Evolutionary conservation across 805 yeast genomes (phyloP), one percentile per base, ranked within the genome.

Genomic region (Suhomyces sp.): DNA sequence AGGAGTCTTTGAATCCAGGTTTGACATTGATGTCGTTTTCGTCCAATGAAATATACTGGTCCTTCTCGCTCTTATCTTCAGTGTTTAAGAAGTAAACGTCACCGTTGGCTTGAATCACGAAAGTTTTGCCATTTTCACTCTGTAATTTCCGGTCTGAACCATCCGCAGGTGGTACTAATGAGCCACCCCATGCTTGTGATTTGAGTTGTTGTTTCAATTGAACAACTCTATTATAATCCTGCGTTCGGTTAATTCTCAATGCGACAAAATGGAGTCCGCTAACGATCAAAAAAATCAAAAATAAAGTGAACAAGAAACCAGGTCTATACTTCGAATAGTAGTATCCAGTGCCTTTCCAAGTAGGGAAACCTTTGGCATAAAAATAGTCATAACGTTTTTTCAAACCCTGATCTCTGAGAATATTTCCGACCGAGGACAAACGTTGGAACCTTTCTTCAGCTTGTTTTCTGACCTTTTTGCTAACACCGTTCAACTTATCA

Each of bases 311-410:
- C 9, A 78, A 59, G 31, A 80, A 65, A 40, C 87, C 86, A 22
- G 91, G 97, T 62, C 86, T 81, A 78, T 77, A 90, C 68, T 85
- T 79, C 63, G 82, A 66, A 66, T 87, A 82, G 57, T 76, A 76
- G 74, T 87, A 82, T 50, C 83, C 89, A 19, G 84, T 78, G 13
- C 85, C 89, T 53, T 84, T 84, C 81, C 88, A 90, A 56, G 79
- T 77, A 6, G 99, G 98, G 71, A 94, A 93, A 6, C 98, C 97
- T 59, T 83, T 80, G 44, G 81, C 76, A 50, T 88, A 74, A 70
- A 89, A 94, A 68, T 83, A 91, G 68, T 94, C 98, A 68, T 94
- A 94, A 6, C 90, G 78, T 56, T 85, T 82, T 53, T 77, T 77
- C 51, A 82, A 81, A 23, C 80, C 71, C 22, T 63, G 66, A 52